These are phyloP conservation scores for Pharnaceum exiguum DNA, from an alignment of 148 eudicot genomes.

Conservation along the genomic window DNA sequence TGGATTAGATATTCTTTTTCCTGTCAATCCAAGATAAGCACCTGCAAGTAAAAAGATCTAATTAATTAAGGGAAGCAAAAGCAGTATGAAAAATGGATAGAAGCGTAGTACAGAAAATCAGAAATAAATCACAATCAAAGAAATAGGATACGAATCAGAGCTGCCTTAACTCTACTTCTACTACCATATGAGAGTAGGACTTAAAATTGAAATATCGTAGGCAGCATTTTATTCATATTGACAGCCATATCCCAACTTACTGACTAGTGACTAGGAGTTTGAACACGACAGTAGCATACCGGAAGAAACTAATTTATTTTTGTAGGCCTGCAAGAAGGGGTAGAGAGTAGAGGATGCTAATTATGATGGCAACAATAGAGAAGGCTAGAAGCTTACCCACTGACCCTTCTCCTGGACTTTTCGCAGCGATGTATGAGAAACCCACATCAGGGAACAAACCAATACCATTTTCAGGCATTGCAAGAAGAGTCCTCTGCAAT, in stretches of 20 bases:
- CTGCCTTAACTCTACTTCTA: too few species aligned
- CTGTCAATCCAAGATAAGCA: conserved; percentile 95
- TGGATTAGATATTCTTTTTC: conserved; percentile 77
- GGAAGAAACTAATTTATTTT: too few species aligned
- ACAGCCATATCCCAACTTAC: too few species aligned
- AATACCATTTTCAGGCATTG: conserved; percentile 97
- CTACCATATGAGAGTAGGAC: too few species aligned
- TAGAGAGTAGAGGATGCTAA: too few species aligned
- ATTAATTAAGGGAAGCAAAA: not conserved
- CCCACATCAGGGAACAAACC: conserved; percentile 99
- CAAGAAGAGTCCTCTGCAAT: conserved; percentile 81
- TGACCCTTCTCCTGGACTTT: conserved; percentile 88
- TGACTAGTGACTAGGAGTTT: too few species aligned
- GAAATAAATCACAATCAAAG: not conserved
- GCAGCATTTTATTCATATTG: too few species aligned
- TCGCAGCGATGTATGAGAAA: conserved; percentile 88
- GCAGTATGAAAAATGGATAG: not conserved
- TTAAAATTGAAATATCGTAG: too few species aligned
- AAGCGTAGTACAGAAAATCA: too few species aligned
- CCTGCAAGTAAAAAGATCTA: conserved; percentile 42
- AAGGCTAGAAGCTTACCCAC: conserved; percentile 60
- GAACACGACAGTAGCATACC: too few species aligned
- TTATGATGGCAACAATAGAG: not conserved
- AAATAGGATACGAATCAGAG: too few species aligned
- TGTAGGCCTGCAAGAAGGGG: too few species aligned